Base-by-base conservation (phyloP, 306 rosid genomes). In the Inga laurina region DNA sequence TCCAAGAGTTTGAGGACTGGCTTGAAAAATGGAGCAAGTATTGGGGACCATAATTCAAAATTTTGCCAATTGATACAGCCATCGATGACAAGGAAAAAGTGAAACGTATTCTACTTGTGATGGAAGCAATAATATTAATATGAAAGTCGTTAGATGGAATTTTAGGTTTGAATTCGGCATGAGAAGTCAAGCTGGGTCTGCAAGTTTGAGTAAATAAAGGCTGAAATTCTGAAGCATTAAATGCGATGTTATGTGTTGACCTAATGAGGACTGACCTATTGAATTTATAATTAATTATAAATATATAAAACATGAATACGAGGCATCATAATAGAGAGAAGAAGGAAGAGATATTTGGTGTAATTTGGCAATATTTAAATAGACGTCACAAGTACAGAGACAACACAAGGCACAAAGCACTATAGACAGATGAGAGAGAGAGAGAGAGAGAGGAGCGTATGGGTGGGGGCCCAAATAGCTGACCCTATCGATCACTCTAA, bases 371-470 rank as follows among this genome's bases (percentile, higher is more conserved):
- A 62, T 61, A 61, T 61, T 24, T 62, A 62, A 62, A 24, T 62
- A 59, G 0, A 27, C 68, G n/a, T 64, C 41, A 68, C 87, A 82
- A 37, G 87, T 5, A 64, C 51, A 9, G 64, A 72, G 65, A 84
- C 64, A 56, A 19, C 8, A 21, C 84, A 54, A 32, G 45, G 84
- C 87, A 84, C 87, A 15, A 80, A 80, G 75, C 87, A 84, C 84
- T 1, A 84, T n/a, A 32, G 1, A 3, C 66, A 22, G 14, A 3
- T 6, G 66, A 0, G 65, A 3, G 34, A 19, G 65, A n/a, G 12
- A 19, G 65, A n/a, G 12, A 1, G 14, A 9, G 62, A 21, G 30
- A 54, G 56, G 66, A 71, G 83, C 73, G 81, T 84, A 77, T 74
- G 73, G 81, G 75, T 24, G 16, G 16, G 2, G 37, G 18, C 37